Evolutionary conservation across 257 asterid species (phyloP), one percentile per base, ranked within the genome.

Genomic region (Euphrasia confusa): DNA sequence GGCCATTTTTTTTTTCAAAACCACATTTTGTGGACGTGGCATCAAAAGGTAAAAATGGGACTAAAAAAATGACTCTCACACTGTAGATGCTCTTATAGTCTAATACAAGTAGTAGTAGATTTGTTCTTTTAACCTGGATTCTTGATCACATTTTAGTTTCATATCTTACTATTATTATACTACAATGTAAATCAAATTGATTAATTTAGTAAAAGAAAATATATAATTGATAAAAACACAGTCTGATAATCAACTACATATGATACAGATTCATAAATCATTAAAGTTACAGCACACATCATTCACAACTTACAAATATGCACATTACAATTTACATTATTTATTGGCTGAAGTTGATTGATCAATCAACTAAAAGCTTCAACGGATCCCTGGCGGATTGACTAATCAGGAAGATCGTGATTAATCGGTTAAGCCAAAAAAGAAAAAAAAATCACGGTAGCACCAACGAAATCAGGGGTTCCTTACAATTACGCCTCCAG

Each of bases 401-500:
- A 68, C 50, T 39, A 58, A 63, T 40, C 60, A 26, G 5, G 30
- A 30, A 44, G 30, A 12, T n/a, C n/a, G 28, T 65, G 55, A 47
- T 54, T 18, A 48, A 2, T 54, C 68, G 59, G 18, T 63, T 17
- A 53, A 17, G 32, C 10, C 30, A 47, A 44, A 35, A 54, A 45
- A 5, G 48, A 13, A 14, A 14, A 50, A 50, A 13, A 18, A 0
- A 18, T 0, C 10, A 17, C 3, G 28, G 32, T 42, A 60, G 45
- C 45, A 70, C 71, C 64, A 17, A 26, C 17, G 37, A 54, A 45
- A 44, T 4, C 59, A 3, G 48, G 15, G 9, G 71, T 73, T 54
- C 65, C 74, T 60, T 35, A 26, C 10, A 30, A 72, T 79, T 71
- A 92, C 39, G 92, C 85, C 72, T 80, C 64, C 62, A 93, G 82